These are phyloP conservation scores for Sporothrix phasma DNA, from an alignment of 2,329 filamentous ascomycete genomes.

Conservation along the genomic window DNA sequence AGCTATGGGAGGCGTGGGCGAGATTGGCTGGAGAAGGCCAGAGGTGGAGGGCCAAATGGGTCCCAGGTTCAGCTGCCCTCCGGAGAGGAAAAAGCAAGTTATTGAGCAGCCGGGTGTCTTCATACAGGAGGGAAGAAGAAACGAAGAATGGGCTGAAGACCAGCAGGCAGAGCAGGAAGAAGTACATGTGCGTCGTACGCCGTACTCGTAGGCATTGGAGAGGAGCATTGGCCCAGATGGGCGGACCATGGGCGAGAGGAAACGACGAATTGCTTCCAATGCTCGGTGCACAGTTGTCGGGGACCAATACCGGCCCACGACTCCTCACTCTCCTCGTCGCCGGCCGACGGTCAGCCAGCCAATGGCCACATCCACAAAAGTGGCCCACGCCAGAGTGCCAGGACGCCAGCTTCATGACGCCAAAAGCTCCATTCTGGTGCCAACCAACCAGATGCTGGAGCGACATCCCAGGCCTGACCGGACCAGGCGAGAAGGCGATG, in stretches of 20 bases:
- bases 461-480: not conserved
- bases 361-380: not conserved
- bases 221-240: too few species aligned
- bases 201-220: too few species aligned
- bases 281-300: not conserved
- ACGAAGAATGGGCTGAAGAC: not conserved
- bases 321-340: not conserved
- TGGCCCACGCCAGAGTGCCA: not conserved
- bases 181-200: too few species aligned
- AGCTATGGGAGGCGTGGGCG: not conserved
- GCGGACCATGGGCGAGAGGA: too few species aligned
- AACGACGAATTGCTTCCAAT: not conserved
- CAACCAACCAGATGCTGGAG: constrained; percentile 11
- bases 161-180: too few species aligned
- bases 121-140: not conserved
- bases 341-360: not conserved
- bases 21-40: constrained; percentile 5
- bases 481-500: constrained; percentile 2
- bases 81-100: constrained; percentile 16
- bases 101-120: not conserved
- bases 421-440: not conserved
- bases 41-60: not conserved
- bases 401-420: not conserved
- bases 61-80: not conserved
- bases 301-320: not conserved